These are phyloP conservation scores for Lactifluus pinguis DNA, from an alignment of 768 basidiomycete species.

Conservation along the genomic window DNA sequence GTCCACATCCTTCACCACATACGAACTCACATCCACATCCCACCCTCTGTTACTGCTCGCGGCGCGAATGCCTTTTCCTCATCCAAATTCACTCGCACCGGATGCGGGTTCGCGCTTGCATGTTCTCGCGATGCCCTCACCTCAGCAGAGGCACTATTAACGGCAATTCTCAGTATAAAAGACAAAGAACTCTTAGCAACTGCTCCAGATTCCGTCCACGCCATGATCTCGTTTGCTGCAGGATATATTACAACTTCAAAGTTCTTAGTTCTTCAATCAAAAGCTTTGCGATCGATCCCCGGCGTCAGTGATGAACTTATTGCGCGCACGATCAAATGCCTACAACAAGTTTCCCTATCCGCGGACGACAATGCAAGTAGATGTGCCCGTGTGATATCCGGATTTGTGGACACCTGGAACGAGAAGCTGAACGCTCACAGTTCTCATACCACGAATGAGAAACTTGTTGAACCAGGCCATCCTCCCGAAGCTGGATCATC, in stretches of 20 bases:
- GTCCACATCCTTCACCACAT: constrained; percentile 29
- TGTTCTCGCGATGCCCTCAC: constrained; percentile 34
- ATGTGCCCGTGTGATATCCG: constrained; percentile 9
- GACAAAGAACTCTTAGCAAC: constrained; percentile 32
- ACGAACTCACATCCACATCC: constrained; percentile 15
- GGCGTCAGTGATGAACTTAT: constrained; percentile 15
- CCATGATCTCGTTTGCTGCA: constrained; percentile 36
- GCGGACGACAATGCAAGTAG: constrained; percentile 17
- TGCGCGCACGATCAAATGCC: constrained; percentile 7
- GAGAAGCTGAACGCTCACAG: background rate
- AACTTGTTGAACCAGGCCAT: background rate
- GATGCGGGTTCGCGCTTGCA: constrained; percentile 23
- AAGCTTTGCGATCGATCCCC: constrained; percentile 1
- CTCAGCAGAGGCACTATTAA: constrained; percentile 32
- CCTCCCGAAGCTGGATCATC: background rate
- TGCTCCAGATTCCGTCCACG: constrained; percentile 35
- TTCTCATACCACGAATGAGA: background rate
- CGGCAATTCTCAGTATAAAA: constrained; percentile 26
- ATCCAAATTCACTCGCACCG: constrained; percentile 6
- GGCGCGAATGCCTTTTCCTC: background rate
- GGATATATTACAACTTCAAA: constrained; percentile 36
- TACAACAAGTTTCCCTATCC: constrained; percentile 7
- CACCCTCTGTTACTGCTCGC: background rate
- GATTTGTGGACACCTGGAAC: constrained; percentile 15
- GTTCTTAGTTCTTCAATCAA: constrained; percentile 23